Evolutionary conservation across 768 basidiomycete genomes (phyloP), one percentile per base, ranked within the genome.

Genomic region (Boletus tomentosulus): DNA sequence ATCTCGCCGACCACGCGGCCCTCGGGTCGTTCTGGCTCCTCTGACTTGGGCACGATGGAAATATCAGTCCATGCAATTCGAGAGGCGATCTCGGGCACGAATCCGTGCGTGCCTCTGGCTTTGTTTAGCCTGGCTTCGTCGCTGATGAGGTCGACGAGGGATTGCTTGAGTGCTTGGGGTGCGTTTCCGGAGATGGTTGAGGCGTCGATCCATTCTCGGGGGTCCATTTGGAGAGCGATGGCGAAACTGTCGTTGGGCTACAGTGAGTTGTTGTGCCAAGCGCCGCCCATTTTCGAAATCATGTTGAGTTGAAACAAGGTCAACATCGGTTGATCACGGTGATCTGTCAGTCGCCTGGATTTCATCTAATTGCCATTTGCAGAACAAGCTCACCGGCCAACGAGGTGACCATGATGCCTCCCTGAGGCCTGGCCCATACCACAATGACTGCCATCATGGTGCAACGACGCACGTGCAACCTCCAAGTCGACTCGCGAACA

Each of bases 1-100:
- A 73, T 64, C 57, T 81, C 80, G 25, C 68, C 62, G 6, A 81
- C 76, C 12, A 81, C 73, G 15, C 74, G 63, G 1, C 72, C 77
- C 62, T 83, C 82, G 5, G 56, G 57, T 57, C 73, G 76, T 31
- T 56, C 63, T 1, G 75, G 72, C 47, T 78, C 80, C 51, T 82
- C 79, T 8, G 61, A 55, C 53, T 81, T 81, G 41, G 65, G 60
- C 1, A 69, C 45, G 16, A 81, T 56, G 1, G 78, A 80, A 0
- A 77, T 63, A 27, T 81, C 78, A 1, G 68, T 74, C 44, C 75
- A 69, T 4, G 43, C 33, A 39, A 77, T 41, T 4, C 71, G 55
- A 1, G 65, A 65, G 15, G 42, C 33, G 25, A 67, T 58, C 13
- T 53, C 58, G 12, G 60, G 27, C 24, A 66, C 66, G 50, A 70